Conservation (phyloP, 768 basidiomycete genomes). For the Xerocomus brunneocitrinus region DNA sequence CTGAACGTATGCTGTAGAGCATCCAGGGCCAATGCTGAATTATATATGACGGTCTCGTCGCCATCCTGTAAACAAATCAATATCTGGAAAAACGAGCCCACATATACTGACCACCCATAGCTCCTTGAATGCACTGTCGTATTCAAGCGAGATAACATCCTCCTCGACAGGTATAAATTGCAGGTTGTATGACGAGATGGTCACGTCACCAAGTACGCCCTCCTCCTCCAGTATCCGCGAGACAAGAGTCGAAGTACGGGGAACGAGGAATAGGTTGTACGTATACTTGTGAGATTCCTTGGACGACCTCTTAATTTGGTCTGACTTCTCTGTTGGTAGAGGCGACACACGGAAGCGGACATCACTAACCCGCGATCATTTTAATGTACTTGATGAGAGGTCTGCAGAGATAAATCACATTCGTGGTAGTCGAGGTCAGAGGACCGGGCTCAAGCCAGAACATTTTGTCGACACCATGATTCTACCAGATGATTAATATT, state of each 20-base stretch:
- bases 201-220: slow-evolving; percentile 95
- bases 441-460: slow-evolving; percentile 96
- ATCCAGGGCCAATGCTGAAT: slow-evolving; percentile 82
- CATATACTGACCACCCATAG: slow-evolving; percentile 74
- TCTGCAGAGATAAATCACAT: slow-evolving; percentile 90
- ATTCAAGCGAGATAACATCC: slow-evolving; percentile 88
- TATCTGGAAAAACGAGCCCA: not conserved
- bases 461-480: slow-evolving; percentile 99
- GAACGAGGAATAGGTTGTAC: slow-evolving; percentile 85
- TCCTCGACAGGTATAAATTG: slow-evolving; percentile 93
- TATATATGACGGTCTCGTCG: slow-evolving; percentile 85
- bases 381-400: slow-evolving; percentile 82
- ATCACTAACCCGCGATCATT: slow-evolving; percentile 76
- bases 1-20: slow-evolving; percentile 83
- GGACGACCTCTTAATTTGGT: slow-evolving; percentile 84
- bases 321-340: slow-evolving; percentile 41
- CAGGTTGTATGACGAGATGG: slow-evolving; percentile 80
- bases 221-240: slow-evolving; percentile 88
- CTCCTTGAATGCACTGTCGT: slow-evolving; percentile 81
- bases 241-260: slow-evolving; percentile 82
- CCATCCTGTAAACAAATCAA: slow-evolving; percentile 60
- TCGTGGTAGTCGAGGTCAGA: slow-evolving; percentile 74
- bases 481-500: slow-evolving; percentile 44
- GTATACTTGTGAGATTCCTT: slow-evolving; percentile 70
- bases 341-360: slow-evolving; percentile 4